Evolutionary conservation across 129 eudicot species (phyloP).

Genomic region (Logfia minima): DNA sequence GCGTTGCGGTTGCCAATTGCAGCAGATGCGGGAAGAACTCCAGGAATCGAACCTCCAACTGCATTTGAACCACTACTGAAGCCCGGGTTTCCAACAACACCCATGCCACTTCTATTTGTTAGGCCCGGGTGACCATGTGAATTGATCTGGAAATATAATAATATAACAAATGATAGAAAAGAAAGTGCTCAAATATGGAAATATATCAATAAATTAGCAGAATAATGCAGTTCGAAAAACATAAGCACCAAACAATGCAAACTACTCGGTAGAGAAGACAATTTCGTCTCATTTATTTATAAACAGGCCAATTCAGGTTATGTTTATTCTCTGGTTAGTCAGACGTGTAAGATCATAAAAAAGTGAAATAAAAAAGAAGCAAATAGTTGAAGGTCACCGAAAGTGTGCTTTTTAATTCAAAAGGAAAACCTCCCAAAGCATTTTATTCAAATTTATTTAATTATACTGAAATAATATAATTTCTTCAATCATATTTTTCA

Average conservation of each 20-base stretch:
- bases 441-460: no score
- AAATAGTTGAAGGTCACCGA: neutral
- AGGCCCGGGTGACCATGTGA: constrained; percentile 86
- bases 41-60: constrained; percentile 89
- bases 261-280: neutral
- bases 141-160: constrained; percentile 48
- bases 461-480: neutral
- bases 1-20: constrained; percentile 69
- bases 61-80: constrained; percentile 60
- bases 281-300: neutral
- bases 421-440: neutral
- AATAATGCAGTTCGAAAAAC: neutral
- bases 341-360: neutral
- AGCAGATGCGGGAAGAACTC: constrained; percentile 80
- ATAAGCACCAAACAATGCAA: neutral
- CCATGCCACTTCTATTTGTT: constrained; percentile 84
- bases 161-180: neutral
- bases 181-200: neutral
- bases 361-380: neutral
- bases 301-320: neutral
- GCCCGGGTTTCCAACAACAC: constrained; percentile 82
- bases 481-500: neutral
- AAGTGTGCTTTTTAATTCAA: neutral
- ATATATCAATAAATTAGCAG: neutral
- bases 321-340: neutral